These are phyloP conservation scores for Leccinum insigne DNA, from an alignment of 1,284 basidiomycete species.

Conservation along the genomic window DNA sequence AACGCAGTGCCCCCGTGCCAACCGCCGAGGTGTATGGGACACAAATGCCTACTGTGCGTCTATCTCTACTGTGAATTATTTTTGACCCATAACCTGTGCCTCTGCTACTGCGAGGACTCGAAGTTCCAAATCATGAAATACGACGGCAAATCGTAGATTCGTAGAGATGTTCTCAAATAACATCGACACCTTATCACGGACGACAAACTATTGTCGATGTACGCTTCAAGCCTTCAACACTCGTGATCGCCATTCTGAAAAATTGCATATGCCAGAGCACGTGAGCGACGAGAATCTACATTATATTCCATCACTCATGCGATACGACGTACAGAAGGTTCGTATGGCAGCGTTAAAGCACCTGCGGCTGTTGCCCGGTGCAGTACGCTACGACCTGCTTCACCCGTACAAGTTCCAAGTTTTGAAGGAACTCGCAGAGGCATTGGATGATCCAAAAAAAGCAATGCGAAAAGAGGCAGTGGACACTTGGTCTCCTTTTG, in stretches of 20 bases:
- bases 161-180: slow-evolving; percentile 64
- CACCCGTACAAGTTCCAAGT: slow-evolving; percentile 75
- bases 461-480: slow-evolving; percentile 86
- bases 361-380: slow-evolving; percentile 69
- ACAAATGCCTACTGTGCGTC: slow-evolving; percentile 66
- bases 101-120: slow-evolving; percentile 83
- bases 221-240: slow-evolving; percentile 52
- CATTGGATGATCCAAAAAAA: slow-evolving; percentile 84
- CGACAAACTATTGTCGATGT: slow-evolving; percentile 58
- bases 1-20: slow-evolving; percentile 61
- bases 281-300: slow-evolving; percentile 39
- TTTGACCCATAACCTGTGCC: slow-evolving; percentile 70
- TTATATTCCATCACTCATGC: background rate
- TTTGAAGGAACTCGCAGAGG: slow-evolving; percentile 70
- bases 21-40: slow-evolving; percentile 54
- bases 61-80: background rate
- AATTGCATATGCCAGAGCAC: slow-evolving; percentile 57
- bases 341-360: slow-evolving; percentile 77
- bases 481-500: slow-evolving; percentile 21
- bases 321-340: slow-evolving; percentile 52
- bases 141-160: slow-evolving; percentile 76
- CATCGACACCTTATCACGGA: slow-evolving; percentile 56
- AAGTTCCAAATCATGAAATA: slow-evolving; percentile 72
- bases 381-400: slow-evolving; percentile 78
- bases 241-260: slow-evolving; percentile 73